Percentiles rank a stretch among this genome's conserved stretches.
phyloP scores from a whole-genome alignment of 2,329 filamentous ascomycete species.

The Microsporum ferrugineum region DNA sequence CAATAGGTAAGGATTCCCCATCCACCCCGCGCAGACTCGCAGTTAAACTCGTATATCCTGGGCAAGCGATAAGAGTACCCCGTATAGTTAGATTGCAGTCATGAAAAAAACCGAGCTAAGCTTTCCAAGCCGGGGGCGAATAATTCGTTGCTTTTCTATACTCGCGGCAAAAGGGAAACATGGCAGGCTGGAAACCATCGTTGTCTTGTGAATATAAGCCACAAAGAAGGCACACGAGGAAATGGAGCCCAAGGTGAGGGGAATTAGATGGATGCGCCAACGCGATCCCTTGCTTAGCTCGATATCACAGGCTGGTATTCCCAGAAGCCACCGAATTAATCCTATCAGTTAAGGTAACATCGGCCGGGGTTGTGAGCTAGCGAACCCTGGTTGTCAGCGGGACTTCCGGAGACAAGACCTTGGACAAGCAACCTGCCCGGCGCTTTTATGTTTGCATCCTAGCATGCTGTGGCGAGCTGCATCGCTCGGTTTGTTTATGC shows the following conservation, averaged over 20 bases:
- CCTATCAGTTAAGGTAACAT: background rate
- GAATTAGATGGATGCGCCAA: background rate
- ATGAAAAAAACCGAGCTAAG: background rate
- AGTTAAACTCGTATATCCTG: background rate
- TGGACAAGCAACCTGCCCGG: background rate
- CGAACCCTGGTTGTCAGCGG: background rate
- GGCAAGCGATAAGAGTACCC: background rate
- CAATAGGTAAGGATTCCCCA: background rate
- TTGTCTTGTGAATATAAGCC: too few relatives aligned
- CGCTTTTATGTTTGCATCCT: background rate
- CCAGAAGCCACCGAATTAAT: background rate
- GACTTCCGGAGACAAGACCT: background rate
- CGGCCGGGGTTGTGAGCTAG: background rate
- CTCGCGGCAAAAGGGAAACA: background rate
- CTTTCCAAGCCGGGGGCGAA: background rate
- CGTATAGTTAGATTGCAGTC: background rate
- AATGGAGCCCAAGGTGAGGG: background rate
- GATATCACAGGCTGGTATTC: background rate
- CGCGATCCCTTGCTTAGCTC: background rate
- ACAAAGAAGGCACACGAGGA: too few relatives aligned
- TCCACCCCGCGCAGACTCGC: background rate
- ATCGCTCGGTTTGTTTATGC: background rate
- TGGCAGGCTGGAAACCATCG: background rate
- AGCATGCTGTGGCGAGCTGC: background rate
- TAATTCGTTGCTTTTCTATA: background rate